phyloP scores from a whole-genome alignment of 345 rosid genomes.

The Syzygium oleosum region DNA sequence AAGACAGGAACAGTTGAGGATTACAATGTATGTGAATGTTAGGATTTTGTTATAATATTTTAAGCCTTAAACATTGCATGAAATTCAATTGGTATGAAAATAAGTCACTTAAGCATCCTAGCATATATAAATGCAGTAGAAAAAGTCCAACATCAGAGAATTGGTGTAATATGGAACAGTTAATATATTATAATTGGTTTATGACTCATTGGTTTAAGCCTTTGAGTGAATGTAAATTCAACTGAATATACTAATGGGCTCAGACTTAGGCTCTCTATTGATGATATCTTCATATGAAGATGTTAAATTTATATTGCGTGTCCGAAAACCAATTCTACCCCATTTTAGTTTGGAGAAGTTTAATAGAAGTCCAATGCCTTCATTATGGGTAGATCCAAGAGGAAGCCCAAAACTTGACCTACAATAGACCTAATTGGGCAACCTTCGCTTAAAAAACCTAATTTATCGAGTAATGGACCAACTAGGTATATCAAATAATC shows the following conservation, averaged over 20 bases:
- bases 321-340: not conserved
- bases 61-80: not conserved
- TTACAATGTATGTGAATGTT: not conserved
- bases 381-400: not conserved
- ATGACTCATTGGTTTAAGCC: not conserved
- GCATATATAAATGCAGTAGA: not conserved
- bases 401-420: not conserved
- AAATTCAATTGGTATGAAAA: not conserved
- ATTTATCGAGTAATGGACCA: not conserved
- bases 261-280: rapidly evolving
- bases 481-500: not conserved
- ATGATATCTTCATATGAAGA: not conserved
- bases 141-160: not conserved
- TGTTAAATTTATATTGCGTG: not conserved
- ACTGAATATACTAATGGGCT: not conserved
- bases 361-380: not conserved
- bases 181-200: not conserved
- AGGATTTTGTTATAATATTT: not conserved
- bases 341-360: not conserved
- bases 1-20: not conserved
- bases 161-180: not conserved
- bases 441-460: not conserved
- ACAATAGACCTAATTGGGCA: not conserved
- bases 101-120: not conserved
- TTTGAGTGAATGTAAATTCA: not conserved